Evolutionary conservation across 768 basidiomycete species (phyloP).

Genomic region (Termitomyces sp.): DNA sequence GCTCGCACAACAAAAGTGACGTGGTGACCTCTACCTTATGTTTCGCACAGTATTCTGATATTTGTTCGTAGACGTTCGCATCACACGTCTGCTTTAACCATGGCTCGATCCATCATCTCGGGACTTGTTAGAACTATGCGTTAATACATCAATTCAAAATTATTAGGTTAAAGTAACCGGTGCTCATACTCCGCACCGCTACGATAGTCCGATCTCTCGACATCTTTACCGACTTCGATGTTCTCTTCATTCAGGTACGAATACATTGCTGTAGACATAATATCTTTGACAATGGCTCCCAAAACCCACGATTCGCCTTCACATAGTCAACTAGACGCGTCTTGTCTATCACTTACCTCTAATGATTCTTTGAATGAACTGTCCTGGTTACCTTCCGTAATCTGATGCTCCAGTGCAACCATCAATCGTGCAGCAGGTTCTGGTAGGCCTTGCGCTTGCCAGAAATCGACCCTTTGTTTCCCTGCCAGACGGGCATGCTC

Average conservation of each 20-base stretch:
- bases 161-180: too few species aligned
- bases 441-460: neutral
- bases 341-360: neutral
- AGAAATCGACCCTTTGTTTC: neutral
- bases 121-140: neutral
- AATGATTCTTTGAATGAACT: neutral
- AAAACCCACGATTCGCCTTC: neutral
- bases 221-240: neutral
- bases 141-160: neutral
- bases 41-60: too few species aligned
- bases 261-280: neutral
- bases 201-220: neutral
- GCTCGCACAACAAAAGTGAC: neutral
- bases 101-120: neutral
- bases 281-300: neutral
- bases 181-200: too few species aligned
- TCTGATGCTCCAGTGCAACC: slow-evolving; percentile 1
- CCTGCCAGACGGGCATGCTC: neutral
- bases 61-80: neutral
- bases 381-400: slow-evolving; percentile 1
- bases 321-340: slow-evolving; percentile 2
- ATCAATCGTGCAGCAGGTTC: neutral
- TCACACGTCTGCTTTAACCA: neutral
- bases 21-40: neutral
- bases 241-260: neutral